Base-by-base conservation (phyloP, 805 yeast genomes). In the Vanderwaltozyma yarrowii region DNA sequence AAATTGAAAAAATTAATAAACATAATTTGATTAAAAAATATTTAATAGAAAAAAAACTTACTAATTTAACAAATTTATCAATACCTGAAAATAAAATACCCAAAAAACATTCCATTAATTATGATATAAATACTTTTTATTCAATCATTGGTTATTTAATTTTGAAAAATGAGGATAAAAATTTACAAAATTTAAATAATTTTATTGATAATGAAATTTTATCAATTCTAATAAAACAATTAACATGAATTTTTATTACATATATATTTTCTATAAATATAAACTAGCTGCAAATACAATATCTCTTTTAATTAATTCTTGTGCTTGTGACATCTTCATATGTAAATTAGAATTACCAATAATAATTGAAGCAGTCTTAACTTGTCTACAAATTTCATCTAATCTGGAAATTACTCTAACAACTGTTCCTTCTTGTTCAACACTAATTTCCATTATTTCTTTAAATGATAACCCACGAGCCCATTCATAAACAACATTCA, bases 401-500 rank as follows among this genome's bases (percentile, higher is more conserved):
- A 92, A 64, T 50, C 96, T 73, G 1, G 95, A 86, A 33, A 92
- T 89, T 4, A 92, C 97, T 54, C 98, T 73, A 17, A 92, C 98
- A 54, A 92, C 92, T 0, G 95, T 84, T 30, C 99, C 99, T 62
- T 92, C 98, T 27, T 86, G 88, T 51, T 88, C 95, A 15, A 77
- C 78, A 41, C 95, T 84, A 45, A 86, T 71, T 42, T 76, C 80
- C 80, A 88, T 92, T 46, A 92, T 89, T 41, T 86, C 94, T 46
- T 81, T 80, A 66, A 92, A 92, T 0, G 94, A 72, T 69, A 80
- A 71, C 2, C 98, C 99, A 46, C 94, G 71, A 1, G 97, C 96
- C 99, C 99, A 92, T 62, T 92, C 96, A 58, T 89, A 92, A 4
- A 89, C 95, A 11, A 86, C 95, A 56, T 87, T 89, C 61, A 86